These are phyloP conservation scores for Trichosanthes truncata DNA, from an alignment of 306 rosid species.

Conservation along the genomic window DNA sequence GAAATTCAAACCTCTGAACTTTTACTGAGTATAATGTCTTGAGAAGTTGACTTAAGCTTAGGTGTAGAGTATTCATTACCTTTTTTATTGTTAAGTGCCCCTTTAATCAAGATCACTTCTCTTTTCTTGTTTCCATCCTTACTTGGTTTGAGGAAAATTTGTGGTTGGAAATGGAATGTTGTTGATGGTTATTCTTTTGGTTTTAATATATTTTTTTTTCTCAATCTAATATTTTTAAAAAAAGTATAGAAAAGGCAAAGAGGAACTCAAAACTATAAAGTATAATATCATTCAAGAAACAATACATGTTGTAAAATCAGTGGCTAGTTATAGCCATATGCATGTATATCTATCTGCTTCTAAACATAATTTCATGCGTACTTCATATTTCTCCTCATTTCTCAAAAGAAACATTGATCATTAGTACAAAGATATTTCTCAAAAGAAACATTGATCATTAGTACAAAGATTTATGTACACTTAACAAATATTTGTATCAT, in stretches of 20 bases:
- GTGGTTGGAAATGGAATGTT: too few species aligned
- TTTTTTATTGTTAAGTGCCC: too few species aligned
- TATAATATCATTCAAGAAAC: not conserved
- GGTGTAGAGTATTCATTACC: too few species aligned
- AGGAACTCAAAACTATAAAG: not conserved
- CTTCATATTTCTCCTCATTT: not conserved
- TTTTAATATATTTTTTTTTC: too few species aligned
- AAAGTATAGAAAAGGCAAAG: not conserved
- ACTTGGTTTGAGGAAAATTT: too few species aligned
- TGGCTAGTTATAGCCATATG: not conserved
- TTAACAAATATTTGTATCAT: constrained; percentile 6
- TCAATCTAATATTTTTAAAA: not conserved
- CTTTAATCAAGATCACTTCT: too few species aligned
- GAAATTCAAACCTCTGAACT: too few species aligned
- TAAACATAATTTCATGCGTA: not conserved
- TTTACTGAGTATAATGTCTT: too few species aligned
- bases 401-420: too few species aligned
- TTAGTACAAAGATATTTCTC: not conserved
- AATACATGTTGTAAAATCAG: not conserved
- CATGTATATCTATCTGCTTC: not conserved
- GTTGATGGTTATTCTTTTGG: not conserved
- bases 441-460: not conserved
- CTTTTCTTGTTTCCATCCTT: too few species aligned
- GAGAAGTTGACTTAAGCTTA: too few species aligned
- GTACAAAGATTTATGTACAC: constrained; percentile 2